Base-by-base conservation (phyloP, 495 filamentous ascomycete genomes). In the Penicillium coffeae region DNA sequence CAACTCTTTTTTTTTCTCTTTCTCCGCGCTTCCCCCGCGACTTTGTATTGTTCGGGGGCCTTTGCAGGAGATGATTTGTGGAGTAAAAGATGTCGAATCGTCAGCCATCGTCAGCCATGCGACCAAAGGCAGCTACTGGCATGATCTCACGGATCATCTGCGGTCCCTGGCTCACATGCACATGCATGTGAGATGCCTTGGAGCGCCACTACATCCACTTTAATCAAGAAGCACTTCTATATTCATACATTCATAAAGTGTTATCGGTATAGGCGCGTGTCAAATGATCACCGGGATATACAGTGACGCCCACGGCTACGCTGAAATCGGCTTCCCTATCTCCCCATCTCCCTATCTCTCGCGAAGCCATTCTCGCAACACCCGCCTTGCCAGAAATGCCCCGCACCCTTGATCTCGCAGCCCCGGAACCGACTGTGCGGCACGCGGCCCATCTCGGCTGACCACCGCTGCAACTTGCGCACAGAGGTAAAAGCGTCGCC, bases 381-480 rank as follows among this genome's bases (percentile, higher is more conserved):
- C 54, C 21, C 53, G 55, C 56, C 70, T 75, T 53, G 91, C 89
- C 90, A 96, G 57, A 95, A 95, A 67, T 96, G 90, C 3, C 86
- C 88, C 8, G 86, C 90, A 4, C 79, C 79, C 15, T 67, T 62
- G 37, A 95, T 75, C 56, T 88, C 81, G 21, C 74, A 69, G 45
- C 65, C 72, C 5, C 63, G 61, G 47, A 85, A 86, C 25, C 51
- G 52, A 56, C 70, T 74, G 20, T 54, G 51, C 15, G 65, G 59
- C 27, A 54, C 56, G 7, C 51, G 54, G 4, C 61, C 50, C 49
- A 94, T 68, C 47, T 75, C 79, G 39, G 75, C 70, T 18, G 76
- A 80, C 93, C 93, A 97, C 22, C 71, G 65, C 18, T 77, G 73
- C 54, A 92, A 69, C 64, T 83, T 90, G 42, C 68, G 79, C 12